Evolutionary conservation across 2,329 filamentous ascomycete genomes (phyloP).

Genomic region (Fusarium brachygibbosum): DNA sequence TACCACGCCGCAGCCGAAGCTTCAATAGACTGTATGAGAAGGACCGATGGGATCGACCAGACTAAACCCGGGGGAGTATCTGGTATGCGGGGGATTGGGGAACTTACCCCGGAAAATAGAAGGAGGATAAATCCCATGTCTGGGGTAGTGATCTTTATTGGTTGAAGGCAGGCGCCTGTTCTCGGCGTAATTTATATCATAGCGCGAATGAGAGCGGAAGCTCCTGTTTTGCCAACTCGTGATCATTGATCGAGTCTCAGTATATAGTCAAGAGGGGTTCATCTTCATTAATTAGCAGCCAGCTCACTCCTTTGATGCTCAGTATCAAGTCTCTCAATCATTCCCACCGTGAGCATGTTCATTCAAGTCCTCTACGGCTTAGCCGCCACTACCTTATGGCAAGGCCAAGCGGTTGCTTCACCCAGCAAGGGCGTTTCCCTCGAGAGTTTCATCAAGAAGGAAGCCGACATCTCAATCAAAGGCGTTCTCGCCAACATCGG

Average conservation of each 20-base stretch:
- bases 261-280: constrained; percentile 5
- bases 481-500: constrained; percentile 64
- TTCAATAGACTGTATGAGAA: constrained; percentile 8
- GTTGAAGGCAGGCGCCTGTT: neutral
- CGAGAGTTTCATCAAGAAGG: constrained; percentile 35
- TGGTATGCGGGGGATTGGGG: constrained; percentile 24
- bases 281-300: accelerated
- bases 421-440: constrained; percentile 3
- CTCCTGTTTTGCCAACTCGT: neutral
- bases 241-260: neutral
- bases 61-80: constrained; percentile 29
- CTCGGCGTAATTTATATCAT: constrained; percentile 26
- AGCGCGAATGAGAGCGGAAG: neutral
- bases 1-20: constrained; percentile 4
- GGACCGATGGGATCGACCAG: constrained; percentile 31
- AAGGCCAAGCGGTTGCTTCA: constrained; percentile 8
- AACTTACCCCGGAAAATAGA: constrained; percentile 28
- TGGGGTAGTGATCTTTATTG: constrained; percentile 8
- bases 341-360: constrained; percentile 4
- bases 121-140: constrained; percentile 19
- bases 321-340: neutral
- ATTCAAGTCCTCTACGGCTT: constrained; percentile 16
- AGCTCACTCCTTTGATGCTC: neutral
- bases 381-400: constrained; percentile 6
- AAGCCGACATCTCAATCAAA: constrained; percentile 36